Evolutionary conservation across 768 basidiomycete genomes (phyloP), one percentile per base, ranked within the genome.

Genomic region (Tulasnella calospora): DNA sequence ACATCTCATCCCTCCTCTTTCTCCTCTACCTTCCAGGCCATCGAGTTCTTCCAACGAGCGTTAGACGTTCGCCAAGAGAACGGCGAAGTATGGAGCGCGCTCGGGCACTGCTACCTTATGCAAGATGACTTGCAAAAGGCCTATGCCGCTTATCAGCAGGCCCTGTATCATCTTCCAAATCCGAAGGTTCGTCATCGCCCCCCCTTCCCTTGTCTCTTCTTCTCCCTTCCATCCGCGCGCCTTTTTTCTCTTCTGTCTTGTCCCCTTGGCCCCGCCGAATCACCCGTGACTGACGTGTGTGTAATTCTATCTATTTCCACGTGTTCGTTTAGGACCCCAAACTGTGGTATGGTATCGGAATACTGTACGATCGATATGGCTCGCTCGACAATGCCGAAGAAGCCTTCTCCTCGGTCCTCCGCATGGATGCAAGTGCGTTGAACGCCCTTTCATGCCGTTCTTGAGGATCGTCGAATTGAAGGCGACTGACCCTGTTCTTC

Each of bases 71-170:
- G 96, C 82, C 94, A 95, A 85, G 95, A 98, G 85, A 98, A 97
- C 85, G 97, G 97, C 83, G 97, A 99, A 87, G 94, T 98, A 78
- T 99, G 97, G 97, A 95, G 94, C 82, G 95, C 96, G 0, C 89
- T 99, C 79, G 96, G 95, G 46, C 96, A 99, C 82, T 99, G 97
- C 85, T 96, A 97, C 85, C 91, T 99, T 79, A 99, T 98, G 96
- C 96, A 98, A 83, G 98, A 99, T 83, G 96, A 99, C 86, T 90
- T 99, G 70, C 96, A 97, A 86, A 98, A 97, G 87, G 98, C 98
- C 0, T 99, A 99, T 84, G 92, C 94, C 0, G 96, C 98, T 21
- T 99, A 99, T 85, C 96, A 99, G 85, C 97, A 99, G 84, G 98
- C 98, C 1, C 89, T 99, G 33, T 98, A 97, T 84, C 89, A 96